These are phyloP conservation scores for Kuraishia cidri DNA, from an alignment of 805 yeast genomes.

Conservation along the genomic window DNA sequence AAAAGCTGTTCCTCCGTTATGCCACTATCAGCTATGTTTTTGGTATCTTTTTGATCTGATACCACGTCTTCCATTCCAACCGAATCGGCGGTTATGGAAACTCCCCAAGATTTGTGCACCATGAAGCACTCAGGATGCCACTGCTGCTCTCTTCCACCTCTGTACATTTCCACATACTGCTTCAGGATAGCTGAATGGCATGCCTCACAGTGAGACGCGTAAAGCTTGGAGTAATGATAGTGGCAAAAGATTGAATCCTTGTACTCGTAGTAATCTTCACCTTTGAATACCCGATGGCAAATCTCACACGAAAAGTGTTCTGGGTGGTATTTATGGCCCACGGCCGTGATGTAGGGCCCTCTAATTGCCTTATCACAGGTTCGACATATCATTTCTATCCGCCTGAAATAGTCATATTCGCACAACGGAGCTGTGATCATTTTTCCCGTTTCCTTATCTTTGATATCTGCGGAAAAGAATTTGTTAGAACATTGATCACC, in stretches of 20 bases:
- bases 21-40: constrained; percentile 15
- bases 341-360: constrained; percentile 90
- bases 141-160: constrained; percentile 88
- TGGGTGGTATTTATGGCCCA: constrained; percentile 85
- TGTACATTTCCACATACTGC: constrained; percentile 86
- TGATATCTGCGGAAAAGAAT: constrained; percentile 72
- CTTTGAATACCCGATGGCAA: constrained; percentile 81
- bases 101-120: constrained; percentile 96
- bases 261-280: constrained; percentile 79
- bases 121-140: constrained; percentile 99
- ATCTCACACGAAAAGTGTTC: constrained; percentile 92
- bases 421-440: constrained; percentile 58
- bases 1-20: constrained; percentile 40
- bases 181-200: constrained; percentile 86
- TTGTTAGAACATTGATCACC: constrained; percentile 72
- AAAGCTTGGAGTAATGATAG: constrained; percentile 78
- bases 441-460: constrained; percentile 14
- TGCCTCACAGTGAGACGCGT: constrained; percentile 89
- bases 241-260: constrained; percentile 80
- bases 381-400: constrained; percentile 78
- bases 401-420: constrained; percentile 85
- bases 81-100: constrained; percentile 55
- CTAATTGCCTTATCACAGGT: constrained; percentile 80
- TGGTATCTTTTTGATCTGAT: constrained; percentile 2
- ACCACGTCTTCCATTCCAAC: constrained; percentile 30